Evolutionary conservation across 352 stramenopile species (phyloP), one percentile per base, ranked within the genome.

Genomic region (Globisporangium sylvaticum): DNA sequence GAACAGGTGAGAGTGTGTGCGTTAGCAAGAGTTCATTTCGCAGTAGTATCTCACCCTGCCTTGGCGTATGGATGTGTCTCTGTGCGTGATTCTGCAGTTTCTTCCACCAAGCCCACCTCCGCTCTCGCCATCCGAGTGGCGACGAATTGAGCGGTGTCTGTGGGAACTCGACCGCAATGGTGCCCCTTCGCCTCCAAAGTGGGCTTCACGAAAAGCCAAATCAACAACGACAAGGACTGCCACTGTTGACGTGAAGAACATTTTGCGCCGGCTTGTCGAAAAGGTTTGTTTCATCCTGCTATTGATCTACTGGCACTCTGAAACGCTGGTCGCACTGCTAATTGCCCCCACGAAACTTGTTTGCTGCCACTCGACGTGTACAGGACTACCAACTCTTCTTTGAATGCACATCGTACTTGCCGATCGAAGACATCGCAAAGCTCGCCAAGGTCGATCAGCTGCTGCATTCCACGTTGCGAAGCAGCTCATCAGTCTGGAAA

Each of bases 401-500:
- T 52, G 70, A 84, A 53, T 85, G 77, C 37, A 20, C 79, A 22
- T 82, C 76, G 12, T 86, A 74, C 62, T 60, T 88, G 32, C 57
- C 67, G 18, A 58, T 86, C 32, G 76, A 85, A 68, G 80, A 87
- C n/a, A 74, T 87, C 27, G 79, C 67, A 0, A 65, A 53, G 1
- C 48, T 89, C 9, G 70, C 72, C 4, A 85, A 80, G 59, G 71
- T 78, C 14, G 71, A 67, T 27, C 69, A 27, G 3, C 1, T 29
- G 7, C 15, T 76, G 39, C 67, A 75, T 54, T 1, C n/a, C 0
- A 68, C 61, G 0, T 53, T 81, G 1, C 39, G 46, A 1, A 64
- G 72, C 18, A 85, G 72, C 37, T 70, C 84, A n/a, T 74, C 87
- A 0, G 65, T 89, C 2, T 94, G 87, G 87, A 92, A 92, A 59